A percentile compares a stretch with the other conserved stretches of the same genome.
These are phyloP conservation scores for Macrotyloma uniflorum DNA, from an alignment of 306 rosid species.

Conservation along the genomic window DNA sequence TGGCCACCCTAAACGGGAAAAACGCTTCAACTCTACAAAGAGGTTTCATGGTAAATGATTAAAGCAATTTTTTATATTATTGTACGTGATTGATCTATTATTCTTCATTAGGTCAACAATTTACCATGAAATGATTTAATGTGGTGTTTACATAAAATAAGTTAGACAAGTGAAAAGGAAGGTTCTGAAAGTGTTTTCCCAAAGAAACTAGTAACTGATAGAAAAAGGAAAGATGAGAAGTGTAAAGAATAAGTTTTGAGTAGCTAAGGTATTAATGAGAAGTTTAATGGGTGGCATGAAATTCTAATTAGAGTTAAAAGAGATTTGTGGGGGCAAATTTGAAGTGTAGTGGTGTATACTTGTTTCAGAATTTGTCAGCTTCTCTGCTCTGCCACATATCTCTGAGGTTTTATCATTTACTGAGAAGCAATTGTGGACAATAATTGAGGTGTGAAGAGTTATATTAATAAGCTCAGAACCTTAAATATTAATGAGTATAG, in stretches of 20 bases:
- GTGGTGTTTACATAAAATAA: background rate
- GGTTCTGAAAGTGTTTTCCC: constrained; percentile 27
- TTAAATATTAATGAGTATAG: background rate
- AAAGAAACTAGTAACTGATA: too few species aligned
- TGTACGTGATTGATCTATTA: background rate
- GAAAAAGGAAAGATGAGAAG: too few species aligned
- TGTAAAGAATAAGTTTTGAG: too few species aligned
- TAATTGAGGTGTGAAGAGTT: constrained; percentile 19
- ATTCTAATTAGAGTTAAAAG: constrained; percentile 38
- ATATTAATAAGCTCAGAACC: constrained; percentile 30
- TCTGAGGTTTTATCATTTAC: constrained; percentile 26
- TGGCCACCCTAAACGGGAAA: background rate
- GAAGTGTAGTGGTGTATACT: constrained; percentile 39
- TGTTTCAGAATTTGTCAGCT: constrained; percentile 38
- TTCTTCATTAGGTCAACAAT: too few species aligned
- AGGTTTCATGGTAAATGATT: background rate
- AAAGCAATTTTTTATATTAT: background rate
- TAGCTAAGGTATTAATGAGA: constrained; percentile 37
- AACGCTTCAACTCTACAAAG: background rate
- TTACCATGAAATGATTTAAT: too few species aligned
- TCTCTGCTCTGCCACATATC: constrained; percentile 31
- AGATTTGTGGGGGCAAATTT: constrained; percentile 50
- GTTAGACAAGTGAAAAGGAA: background rate
- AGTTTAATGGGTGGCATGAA: constrained; percentile 45
- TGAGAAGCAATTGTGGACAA: constrained; percentile 6